Base-by-base conservation (phyloP, 2,329 filamentous ascomycete species). In the Hirsutella minnesotensis region DNA sequence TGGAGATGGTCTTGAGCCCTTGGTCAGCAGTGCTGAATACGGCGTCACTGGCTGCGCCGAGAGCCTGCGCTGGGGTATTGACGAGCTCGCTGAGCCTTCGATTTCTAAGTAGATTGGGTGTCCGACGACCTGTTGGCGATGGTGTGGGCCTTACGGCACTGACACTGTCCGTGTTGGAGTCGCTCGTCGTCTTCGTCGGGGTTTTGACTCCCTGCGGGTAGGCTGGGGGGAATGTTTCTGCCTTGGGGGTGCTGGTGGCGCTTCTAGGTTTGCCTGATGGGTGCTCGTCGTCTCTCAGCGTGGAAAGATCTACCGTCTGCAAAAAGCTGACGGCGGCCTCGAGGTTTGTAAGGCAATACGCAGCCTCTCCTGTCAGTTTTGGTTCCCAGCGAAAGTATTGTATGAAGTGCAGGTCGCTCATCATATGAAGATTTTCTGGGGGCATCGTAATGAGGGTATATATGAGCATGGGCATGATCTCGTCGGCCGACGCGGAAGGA, bases 381-480 rank as follows among this genome's bases (percentile, higher is more conserved):
- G 72, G 81, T 41, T 86, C 78, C 59, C 86, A 86, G 44, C 92
- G 79, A 59, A 98, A 98, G 47, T 84, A 72, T 58, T 96, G 89
- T 51, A 96, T 88, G 59, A 96, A 98, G 52, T 84, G 79, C n/a
- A 94, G 70, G 59, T 98, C 94, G 67, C 90, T 96, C 56, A 95
- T 87, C 43, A 89, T 83, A 59, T 89, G 86, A 39, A 96, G 81
- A 29, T 81, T 77, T 60, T 92, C 85, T 0, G 89, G 84, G 0
- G 87, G 83, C 37, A 89, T 82, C 3, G 88, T 95, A 57, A 98
- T 94, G 46, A 98, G 75, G 0, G 88, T 86, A 65, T 94, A 98
- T 47, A 98, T 98, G 48, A 98, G 73, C 61, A 94, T 95, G 1
- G 92, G 92, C 60, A 98, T 80, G 43, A 98, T 94, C 63, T 96